Evolutionary conservation across 305 asterid genomes (phyloP), one percentile per base, ranked within the genome.

Genomic region (Fraxinus paxiana): DNA sequence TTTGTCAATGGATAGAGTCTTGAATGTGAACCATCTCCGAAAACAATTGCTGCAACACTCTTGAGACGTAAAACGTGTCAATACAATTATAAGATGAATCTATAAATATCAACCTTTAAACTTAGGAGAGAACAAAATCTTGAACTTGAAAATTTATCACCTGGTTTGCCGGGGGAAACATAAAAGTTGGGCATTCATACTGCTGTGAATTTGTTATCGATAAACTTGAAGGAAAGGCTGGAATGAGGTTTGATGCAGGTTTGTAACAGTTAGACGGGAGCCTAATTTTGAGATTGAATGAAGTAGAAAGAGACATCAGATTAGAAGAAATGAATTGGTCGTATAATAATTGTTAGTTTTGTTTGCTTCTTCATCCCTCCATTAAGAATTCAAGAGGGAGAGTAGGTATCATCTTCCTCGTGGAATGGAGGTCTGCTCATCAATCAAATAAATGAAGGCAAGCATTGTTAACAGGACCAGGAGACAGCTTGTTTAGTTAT

Each of bases 31-130:
- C 92, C 96, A 80, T 94, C 97, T 80, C 98, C 98, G 24, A 94
- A 92, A 35, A 94, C 92, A 63, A 94, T 92, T 30, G 97, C 98
- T 81, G 98, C 98, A 83, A 94, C 98, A 87, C 92, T 91, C 97
- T 30, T 92, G 97, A 48, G 20, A 75, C 83, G 81, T 80, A 83
- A 63, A 83, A 54, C 65, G 17, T 18, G 65, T 54, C 65, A 7
- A 56, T 56, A 18, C 67, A 18, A 17, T 18, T 77, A 80, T 84
- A 54, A 77, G 84, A 79, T 80, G 34, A 80, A 65, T 74, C 70
- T 18, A 22, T 41, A 41, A 24, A 43, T 6, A 20, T 30, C 2
- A 43, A 38, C 15, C 5, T 34, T 20, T 20, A 69, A 46, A 24
- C 8, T n/a, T 12, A 71, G 2, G 59, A 77, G n/a, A 22, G 0